Base-by-base conservation (phyloP, 345 rosid species). In the Theobroma cacao region DNA sequence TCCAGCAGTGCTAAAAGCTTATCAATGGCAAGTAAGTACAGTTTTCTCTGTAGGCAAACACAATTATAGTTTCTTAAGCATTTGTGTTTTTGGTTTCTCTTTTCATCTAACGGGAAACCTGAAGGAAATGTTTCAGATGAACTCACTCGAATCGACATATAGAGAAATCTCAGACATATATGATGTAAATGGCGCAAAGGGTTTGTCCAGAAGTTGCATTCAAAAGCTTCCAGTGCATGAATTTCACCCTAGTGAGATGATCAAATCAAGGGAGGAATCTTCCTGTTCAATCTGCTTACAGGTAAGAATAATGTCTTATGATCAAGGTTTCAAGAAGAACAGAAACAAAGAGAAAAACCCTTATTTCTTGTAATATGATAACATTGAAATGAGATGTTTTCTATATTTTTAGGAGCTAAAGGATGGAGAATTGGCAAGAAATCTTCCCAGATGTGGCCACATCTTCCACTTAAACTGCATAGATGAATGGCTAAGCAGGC, bases 11-110 rank as follows among this genome's bases (percentile, higher is more conserved):
- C 86, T 91, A 45, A 91, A 91, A 85, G 98, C 98, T 13, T 95
- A 95, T 75, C 98, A 95, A 72, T 91, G 92, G 92, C 98, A 92
- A 86, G 98, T 88, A 82, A 91, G 94, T 88, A 70, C 22, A 45
- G 10, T 24, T n/a, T 40, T 60, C 77, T 41, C 40, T 15, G 40
- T 26, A 17, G 2, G 0, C 60, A 71, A 71, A 48, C 41, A 70
- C 28, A 69, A 7, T 47, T 28, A 17, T 47, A 13, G 31, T 28
- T 69, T 24, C 26, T 69, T 18, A 69, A 31, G n/a, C 74, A 69
- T 6, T 28, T 12, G 52, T 41, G 47, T 22, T 67, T 67, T 41
- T 12, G 53, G 33, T 22, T n/a, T 66, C 20, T 11, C 18, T 66
- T 58, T 63, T 20, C n/a, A 33, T 62, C 67, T 33, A 18, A 65